Evolutionary conservation across 176 grass and related monocot species (phyloP).

Genomic region (Avena eriantha): DNA sequence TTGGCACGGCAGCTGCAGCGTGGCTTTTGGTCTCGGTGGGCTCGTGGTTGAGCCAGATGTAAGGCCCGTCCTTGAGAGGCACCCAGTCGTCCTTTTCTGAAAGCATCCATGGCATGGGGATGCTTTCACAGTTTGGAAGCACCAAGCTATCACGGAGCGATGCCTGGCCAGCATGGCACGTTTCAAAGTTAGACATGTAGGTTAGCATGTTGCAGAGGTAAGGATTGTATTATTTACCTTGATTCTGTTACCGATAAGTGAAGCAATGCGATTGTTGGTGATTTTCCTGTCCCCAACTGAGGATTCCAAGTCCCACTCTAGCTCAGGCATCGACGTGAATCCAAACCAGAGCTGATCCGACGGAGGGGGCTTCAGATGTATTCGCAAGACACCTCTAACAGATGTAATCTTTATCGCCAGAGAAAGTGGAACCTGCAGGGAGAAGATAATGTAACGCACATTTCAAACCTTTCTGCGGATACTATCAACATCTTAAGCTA

Average conservation of each 20-base stretch:
- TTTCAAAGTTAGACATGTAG: conserved; percentile 33
- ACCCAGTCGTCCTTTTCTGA: conserved; percentile 91
- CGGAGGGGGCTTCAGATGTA: conserved; percentile 88
- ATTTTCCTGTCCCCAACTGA: conserved; percentile 89
- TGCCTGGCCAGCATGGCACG: conserved; percentile 53
- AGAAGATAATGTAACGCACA: conserved; percentile 25
- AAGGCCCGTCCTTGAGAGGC: conserved; percentile 73
- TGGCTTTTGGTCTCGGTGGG: conserved; percentile 42
- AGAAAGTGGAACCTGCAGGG: conserved; percentile 80
- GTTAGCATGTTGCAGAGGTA: conserved; percentile 6
- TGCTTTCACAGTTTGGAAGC: conserved; percentile 88
- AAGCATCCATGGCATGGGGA: conserved; percentile 82
- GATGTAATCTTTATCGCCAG: conserved; percentile 74
- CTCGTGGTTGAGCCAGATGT: conserved; percentile 74
- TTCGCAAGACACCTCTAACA: conserved; percentile 67
- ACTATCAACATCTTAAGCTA: not conserved
- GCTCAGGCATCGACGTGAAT: conserved; percentile 80
- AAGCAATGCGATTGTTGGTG: conserved; percentile 69
- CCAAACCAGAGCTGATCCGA: conserved; percentile 97
- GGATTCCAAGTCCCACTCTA: conserved; percentile 92
- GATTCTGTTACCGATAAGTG: conserved; percentile 74
- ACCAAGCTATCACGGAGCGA: conserved; percentile 71
- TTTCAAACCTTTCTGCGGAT: not conserved
- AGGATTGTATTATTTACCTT: conserved; percentile 63
- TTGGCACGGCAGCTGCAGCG: not conserved